Conservation (phyloP, 2,329 filamentous ascomycete species). For the Fusarium drepaniforme region DNA sequence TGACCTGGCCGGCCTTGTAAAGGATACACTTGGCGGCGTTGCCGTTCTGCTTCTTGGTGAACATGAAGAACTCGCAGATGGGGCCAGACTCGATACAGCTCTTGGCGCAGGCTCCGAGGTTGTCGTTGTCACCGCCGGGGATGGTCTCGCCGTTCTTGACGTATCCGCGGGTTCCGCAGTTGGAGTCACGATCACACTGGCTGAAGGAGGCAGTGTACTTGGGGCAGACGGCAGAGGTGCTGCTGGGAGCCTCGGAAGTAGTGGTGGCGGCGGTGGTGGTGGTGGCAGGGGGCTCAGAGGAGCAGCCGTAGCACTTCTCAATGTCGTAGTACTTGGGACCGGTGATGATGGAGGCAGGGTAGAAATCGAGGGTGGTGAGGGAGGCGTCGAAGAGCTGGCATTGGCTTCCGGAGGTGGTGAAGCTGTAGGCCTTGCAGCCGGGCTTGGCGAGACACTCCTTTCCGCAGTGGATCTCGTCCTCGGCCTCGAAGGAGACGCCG, state of each 20-base stretch:
- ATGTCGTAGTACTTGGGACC: background rate
- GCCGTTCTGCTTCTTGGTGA: slow-evolving; percentile 1
- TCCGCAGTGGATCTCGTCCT: background rate
- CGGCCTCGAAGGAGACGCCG: background rate
- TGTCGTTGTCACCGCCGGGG: slow-evolving; percentile 9
- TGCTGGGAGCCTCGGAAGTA: background rate
- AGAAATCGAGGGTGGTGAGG: background rate
- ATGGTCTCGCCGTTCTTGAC: slow-evolving; percentile 24
- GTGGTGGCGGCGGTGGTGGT: background rate
- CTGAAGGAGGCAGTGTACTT: slow-evolving; percentile 25
- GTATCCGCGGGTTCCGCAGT: slow-evolving; percentile 20
- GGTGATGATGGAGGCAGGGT: no score
- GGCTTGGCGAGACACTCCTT: background rate
- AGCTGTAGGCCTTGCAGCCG: slow-evolving; percentile 30
- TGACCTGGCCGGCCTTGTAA: slow-evolving; percentile 24
- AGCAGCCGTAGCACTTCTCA: background rate
- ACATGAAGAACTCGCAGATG: slow-evolving; percentile 29
- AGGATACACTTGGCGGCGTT: slow-evolving; percentile 25
- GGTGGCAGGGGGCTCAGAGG: background rate
- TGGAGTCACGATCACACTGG: slow-evolving; percentile 11
- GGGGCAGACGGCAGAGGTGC: slow-evolving; percentile 18
- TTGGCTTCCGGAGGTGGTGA: background rate
- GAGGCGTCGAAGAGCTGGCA: background rate
- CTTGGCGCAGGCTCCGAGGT: slow-evolving; percentile 34
- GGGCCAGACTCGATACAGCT: slow-evolving; percentile 26